phyloP scores from a whole-genome alignment of 352 stramenopile genomes.

The Phytophthora multivora region DNA sequence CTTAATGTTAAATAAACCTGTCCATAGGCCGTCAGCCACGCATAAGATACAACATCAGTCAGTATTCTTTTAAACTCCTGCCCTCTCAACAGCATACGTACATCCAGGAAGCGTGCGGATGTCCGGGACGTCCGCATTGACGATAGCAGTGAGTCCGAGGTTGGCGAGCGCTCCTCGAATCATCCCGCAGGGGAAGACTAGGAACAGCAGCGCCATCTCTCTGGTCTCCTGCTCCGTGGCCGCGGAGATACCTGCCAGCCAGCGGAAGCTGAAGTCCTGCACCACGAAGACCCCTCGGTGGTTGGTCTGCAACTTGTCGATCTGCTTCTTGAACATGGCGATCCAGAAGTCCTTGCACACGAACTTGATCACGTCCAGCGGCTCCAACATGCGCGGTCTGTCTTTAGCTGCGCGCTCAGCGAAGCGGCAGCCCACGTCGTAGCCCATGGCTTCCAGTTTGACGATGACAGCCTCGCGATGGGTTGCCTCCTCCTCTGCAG shows the following conservation, averaged over 20 bases:
- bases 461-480: constrained; percentile 79
- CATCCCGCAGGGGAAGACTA: constrained; percentile 95
- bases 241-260: constrained; percentile 87
- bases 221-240: constrained; percentile 81
- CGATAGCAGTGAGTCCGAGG: constrained; percentile 94
- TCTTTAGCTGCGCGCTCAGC: constrained; percentile 76
- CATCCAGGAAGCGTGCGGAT: constrained; percentile 91
- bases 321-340: constrained; percentile 97
- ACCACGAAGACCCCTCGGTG: constrained; percentile 95
- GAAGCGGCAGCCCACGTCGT: constrained; percentile 87
- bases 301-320: constrained; percentile 99
- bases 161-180: constrained; percentile 95
- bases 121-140: constrained; percentile 95
- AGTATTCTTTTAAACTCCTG: background rate
- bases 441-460: constrained; percentile 87
- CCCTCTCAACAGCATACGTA: constrained; percentile 43
- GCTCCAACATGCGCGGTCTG: constrained; percentile 81
- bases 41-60: background rate
- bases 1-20: constrained; percentile 93
- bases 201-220: constrained; percentile 92
- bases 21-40: constrained; percentile 5
- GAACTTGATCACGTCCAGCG: constrained; percentile 98
- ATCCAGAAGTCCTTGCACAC: constrained; percentile 99
- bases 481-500: constrained; percentile 27
- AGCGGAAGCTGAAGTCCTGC: constrained; percentile 95